Base-by-base conservation (phyloP, 2,329 filamentous ascomycete genomes). In the Neobulgaria alba region DNA sequence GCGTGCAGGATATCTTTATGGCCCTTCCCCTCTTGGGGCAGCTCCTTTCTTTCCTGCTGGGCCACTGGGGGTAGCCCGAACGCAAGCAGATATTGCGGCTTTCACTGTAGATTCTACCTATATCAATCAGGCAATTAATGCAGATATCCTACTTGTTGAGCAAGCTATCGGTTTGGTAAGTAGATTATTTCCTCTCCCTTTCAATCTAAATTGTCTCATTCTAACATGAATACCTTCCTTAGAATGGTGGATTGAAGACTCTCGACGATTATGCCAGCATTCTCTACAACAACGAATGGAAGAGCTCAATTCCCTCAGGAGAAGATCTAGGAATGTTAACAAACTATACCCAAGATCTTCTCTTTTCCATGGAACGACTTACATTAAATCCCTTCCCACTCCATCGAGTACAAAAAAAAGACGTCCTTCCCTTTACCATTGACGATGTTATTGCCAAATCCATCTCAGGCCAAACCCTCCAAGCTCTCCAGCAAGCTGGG, bases 341-440 rank as follows among this genome's bases (percentile, higher is more conserved):
- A 18, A 71, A 72, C 42, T 67, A 65, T 42, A 70, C 67, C 0
- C 58, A 66, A 38, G 68, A 71, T 46, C 50, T 68, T 2, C 45
- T 65, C 19, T 71, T 72, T 48, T 66, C 65, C 3, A 71, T 71
- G 67, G 63, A 69, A 45, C 58, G 67, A 9, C 52, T 71, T 7
- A 67, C 64, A 2, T 51, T 59, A 26, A 65, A 64, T 38, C 66
- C 67, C 0, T 68, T 63, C 38, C 46, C 55, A 4, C 38, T 69
- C 5, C 51, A 53, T 20, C 58, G 65, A 19, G 55, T 66, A 5
- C 31, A 59, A 12, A 52, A 57, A 3, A 41, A 39, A 0, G 61
- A 66, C 19, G 34, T 37, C 1, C 51, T 69, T 1, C 61, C 63
- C 0, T 70, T 70, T 48, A 17, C 29, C 0, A 42, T 70, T 9